phyloP scores from a whole-genome alignment of 2,329 filamentous ascomycete species.

The Thelonectria blattea region DNA sequence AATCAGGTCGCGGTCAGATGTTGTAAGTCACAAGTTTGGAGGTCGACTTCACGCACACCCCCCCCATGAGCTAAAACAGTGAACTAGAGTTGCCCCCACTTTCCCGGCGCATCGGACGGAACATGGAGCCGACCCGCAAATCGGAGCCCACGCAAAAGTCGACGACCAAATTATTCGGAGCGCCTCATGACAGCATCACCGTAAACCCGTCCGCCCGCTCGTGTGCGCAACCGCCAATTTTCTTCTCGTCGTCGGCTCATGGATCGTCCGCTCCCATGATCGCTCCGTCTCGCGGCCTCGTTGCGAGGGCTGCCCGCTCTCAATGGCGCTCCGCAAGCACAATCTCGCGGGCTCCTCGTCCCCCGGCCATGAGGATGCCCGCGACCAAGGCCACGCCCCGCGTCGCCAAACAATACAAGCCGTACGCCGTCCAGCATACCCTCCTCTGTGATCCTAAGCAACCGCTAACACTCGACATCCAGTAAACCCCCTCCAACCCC shows the following conservation, averaged over 20 bases:
- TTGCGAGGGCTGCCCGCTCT: constrained; percentile 18
- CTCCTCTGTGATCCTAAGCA: neutral
- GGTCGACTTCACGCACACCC: constrained; percentile 16
- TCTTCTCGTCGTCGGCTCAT: constrained; percentile 6
- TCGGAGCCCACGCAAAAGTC: constrained; percentile 23
- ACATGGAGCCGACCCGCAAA: constrained; percentile 29
- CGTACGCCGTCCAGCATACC: constrained; percentile 31
- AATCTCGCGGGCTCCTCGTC: constrained; percentile 32
- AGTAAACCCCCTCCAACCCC: constrained; percentile 26
- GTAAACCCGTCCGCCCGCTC: neutral
- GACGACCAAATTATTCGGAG: constrained; percentile 11
- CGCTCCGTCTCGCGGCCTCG: constrained; percentile 36
- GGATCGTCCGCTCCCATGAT: constrained; percentile 40
- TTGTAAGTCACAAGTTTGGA: constrained; percentile 28
- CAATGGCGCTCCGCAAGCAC: constrained; percentile 43
- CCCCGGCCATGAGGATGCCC: constrained; percentile 28
- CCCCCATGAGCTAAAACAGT: neutral
- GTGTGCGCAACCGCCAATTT: neutral
- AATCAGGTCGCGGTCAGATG: neutral
- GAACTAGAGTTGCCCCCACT: constrained; percentile 24
- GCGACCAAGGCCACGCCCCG: constrained; percentile 31
- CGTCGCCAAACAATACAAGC: constrained; percentile 39
- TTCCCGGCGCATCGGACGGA: constrained; percentile 19
- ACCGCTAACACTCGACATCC: constrained; percentile 15
- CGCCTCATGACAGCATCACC: constrained; percentile 9